Evolutionary conservation across 768 basidiomycete species (phyloP).

Genomic region (Lactarius hengduanensis): DNA sequence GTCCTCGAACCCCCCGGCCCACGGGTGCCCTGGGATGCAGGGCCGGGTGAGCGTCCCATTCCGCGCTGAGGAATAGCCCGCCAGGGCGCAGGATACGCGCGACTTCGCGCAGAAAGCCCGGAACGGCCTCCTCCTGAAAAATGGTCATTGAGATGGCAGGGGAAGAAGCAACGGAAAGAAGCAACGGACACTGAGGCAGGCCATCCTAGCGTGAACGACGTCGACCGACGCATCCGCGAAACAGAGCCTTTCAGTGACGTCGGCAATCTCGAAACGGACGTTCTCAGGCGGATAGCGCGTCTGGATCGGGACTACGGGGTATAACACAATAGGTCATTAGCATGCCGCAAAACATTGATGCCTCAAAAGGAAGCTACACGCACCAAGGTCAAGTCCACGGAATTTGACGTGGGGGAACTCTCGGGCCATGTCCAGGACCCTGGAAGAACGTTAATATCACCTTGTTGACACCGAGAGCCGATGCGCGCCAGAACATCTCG

Average conservation of each 20-base stretch:
- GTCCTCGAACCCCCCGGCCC: not conserved
- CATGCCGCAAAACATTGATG: not conserved
- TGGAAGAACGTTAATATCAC: constrained; percentile 33
- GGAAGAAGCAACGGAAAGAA: not conserved
- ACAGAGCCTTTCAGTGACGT: constrained; percentile 49
- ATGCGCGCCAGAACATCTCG: not conserved
- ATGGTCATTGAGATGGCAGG: constrained; percentile 11
- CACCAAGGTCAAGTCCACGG: constrained; percentile 76
- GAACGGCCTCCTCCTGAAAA: constrained; percentile 55
- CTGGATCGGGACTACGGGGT: constrained; percentile 63
- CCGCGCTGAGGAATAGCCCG: constrained; percentile 68
- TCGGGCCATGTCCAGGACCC: constrained; percentile 73
- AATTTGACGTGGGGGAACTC: constrained; percentile 64
- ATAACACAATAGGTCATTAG: not conserved
- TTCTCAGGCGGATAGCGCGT: constrained; percentile 60
- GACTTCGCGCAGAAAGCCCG: constrained; percentile 52
- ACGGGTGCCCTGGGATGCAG: constrained; percentile 25
- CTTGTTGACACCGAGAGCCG: not conserved
- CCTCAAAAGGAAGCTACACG: constrained; percentile 31
- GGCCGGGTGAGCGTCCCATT: constrained; percentile 50
- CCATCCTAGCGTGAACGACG: constrained; percentile 61
- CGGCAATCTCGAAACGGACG: constrained; percentile 64
- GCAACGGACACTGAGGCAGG: constrained; percentile 59
- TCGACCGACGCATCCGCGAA: constrained; percentile 60
- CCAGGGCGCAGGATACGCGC: constrained; percentile 64